phyloP scores from a whole-genome alignment of 257 asterid genomes.

The Jaltomata sinuosa region DNA sequence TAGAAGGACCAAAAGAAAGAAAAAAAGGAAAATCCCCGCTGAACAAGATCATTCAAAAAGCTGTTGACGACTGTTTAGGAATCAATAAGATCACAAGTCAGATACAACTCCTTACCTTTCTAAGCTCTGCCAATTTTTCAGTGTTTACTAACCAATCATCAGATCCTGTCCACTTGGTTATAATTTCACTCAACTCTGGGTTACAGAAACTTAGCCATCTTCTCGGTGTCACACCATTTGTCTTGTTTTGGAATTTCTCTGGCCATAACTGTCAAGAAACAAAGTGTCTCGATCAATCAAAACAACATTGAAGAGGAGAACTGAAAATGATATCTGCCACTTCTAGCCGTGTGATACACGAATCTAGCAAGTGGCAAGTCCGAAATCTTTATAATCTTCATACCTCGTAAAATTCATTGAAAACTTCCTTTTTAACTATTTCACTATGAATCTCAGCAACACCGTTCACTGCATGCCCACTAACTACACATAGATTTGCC shows the following conservation, averaged over 20 bases:
- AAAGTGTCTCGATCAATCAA: neutral
- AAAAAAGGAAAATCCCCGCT: neutral
- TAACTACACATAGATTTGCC: slow-evolving; percentile 85
- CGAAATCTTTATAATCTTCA: neutral
- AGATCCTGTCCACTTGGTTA: slow-evolving; percentile 69
- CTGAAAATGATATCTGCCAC: neutral
- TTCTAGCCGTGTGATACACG: neutral
- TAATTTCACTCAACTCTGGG: slow-evolving; percentile 50
- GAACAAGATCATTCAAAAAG: neutral
- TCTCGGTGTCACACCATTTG: slow-evolving; percentile 87
- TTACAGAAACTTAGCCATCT: slow-evolving; percentile 82
- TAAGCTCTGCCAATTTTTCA: slow-evolving; percentile 56
- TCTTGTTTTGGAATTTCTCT: slow-evolving; percentile 74
- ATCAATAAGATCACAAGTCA: neutral
- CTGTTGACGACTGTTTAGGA: neutral
- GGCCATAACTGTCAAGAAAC: slow-evolving; percentile 30
- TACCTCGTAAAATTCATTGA: slow-evolving; percentile 75
- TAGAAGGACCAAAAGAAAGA: neutral
- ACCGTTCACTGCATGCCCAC: slow-evolving; percentile 85
- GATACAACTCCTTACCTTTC: slow-evolving; percentile 35
- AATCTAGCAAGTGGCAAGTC: neutral
- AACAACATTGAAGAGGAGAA: neutral
- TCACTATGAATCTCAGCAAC: slow-evolving; percentile 89
- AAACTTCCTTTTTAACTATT: slow-evolving; percentile 70
- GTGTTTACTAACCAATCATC: slow-evolving; percentile 68